Conservation (phyloP, 768 basidiomycete genomes). For the Leccinum obscurum region DNA sequence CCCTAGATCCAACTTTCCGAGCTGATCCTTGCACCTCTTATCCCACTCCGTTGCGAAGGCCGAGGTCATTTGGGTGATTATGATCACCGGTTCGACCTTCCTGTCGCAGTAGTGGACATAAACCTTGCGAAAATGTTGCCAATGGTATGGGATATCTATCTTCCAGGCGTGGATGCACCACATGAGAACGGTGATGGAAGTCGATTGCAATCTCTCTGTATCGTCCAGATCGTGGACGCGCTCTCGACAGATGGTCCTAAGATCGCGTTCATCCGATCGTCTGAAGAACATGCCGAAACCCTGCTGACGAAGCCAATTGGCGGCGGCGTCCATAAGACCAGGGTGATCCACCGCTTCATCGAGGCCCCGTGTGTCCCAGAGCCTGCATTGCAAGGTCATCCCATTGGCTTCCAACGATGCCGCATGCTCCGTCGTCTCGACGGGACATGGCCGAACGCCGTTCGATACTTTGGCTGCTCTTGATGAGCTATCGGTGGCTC, state of each 20-base stretch:
- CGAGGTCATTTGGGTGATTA: conserved; percentile 27
- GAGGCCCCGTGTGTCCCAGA: conserved; percentile 16
- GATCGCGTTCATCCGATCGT: conserved; percentile 24
- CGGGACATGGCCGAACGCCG: conserved; percentile 26
- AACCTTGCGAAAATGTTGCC: conserved; percentile 28
- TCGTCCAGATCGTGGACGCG: conserved; percentile 16
- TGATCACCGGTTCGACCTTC: conserved; percentile 27
- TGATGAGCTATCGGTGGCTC: conserved; percentile 10
- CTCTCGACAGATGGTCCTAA: conserved; percentile 19
- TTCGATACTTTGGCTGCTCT: conserved; percentile 23
- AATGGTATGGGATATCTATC: conserved; percentile 28
- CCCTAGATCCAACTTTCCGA: conserved; percentile 13
- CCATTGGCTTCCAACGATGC: conserved; percentile 5
- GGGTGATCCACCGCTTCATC: conserved; percentile 28
- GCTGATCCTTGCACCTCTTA: conserved; percentile 20
- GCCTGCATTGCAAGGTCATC: conserved; percentile 11
- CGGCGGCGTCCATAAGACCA: conserved; percentile 19
- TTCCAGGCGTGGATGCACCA: conserved; percentile 34
- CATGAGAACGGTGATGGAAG: conserved; percentile 20
- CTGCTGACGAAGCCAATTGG: conserved; percentile 24
- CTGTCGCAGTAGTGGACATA: conserved; percentile 26
- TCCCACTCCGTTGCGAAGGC: conserved; percentile 17
- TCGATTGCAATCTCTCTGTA: conserved; percentile 7
- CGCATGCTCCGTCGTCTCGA: conserved; percentile 21
- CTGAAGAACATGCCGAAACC: conserved; percentile 17